Percentiles rank a stretch among this genome's conserved stretches.
Conservation (phyloP, 2,329 filamentous ascomycete species). For the Xylariaceae sp. region DNA sequence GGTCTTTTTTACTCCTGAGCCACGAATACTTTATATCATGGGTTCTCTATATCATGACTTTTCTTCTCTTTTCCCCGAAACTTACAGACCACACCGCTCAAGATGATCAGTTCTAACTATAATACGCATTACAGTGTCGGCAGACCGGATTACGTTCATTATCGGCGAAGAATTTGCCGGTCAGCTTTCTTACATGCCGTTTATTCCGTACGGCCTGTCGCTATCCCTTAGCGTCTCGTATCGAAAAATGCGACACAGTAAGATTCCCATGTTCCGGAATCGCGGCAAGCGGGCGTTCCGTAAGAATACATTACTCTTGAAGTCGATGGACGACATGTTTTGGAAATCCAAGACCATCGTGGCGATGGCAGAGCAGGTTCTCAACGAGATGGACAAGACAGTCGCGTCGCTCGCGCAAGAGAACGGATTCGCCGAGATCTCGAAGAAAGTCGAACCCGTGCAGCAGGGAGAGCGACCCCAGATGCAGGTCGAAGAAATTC, state of each 20-base stretch:
- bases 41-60: not conserved
- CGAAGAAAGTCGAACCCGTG: constrained; percentile 20
- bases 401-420: constrained; percentile 41
- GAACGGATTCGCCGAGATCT: constrained; percentile 20
- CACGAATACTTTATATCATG: not conserved
- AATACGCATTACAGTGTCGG: constrained; percentile 36
- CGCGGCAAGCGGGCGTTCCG: constrained; percentile 52
- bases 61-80: not conserved
- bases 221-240: constrained; percentile 58
- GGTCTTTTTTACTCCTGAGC: not conserved
- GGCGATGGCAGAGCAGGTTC: constrained; percentile 49
- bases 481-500: constrained; percentile 6
- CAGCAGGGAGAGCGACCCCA: constrained; percentile 16
- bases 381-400: constrained; percentile 52
- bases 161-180: constrained; percentile 47
- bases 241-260: constrained; percentile 58
- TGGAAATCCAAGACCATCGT: constrained; percentile 53
- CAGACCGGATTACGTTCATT: constrained; percentile 53
- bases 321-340: constrained; percentile 51
- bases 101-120: not conserved
- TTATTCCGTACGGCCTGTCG: constrained; percentile 57
- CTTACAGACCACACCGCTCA: not conserved
- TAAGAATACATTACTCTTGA: constrained; percentile 49
- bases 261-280: constrained; percentile 52
- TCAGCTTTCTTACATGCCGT: constrained; percentile 44